Percentiles rank a stretch among this genome's conserved stretches.
Evolutionary conservation across 2,329 filamentous ascomycete species (phyloP).

Genomic region (Metarhizium anisopliae): DNA sequence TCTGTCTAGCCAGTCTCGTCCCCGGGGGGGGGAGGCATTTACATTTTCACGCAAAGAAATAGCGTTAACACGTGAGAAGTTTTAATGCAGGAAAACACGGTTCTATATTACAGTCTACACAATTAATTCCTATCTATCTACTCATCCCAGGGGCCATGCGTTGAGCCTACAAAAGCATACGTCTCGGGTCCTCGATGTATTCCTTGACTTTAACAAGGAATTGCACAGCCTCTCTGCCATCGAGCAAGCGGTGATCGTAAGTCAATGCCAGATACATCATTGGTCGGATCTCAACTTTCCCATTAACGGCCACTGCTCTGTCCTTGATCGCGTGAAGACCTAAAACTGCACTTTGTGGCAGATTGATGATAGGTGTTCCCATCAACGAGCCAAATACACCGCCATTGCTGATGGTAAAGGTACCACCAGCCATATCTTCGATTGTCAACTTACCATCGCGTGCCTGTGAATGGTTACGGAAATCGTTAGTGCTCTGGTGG

Average conservation of each 20-base stretch:
- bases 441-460: constrained; percentile 95
- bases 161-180: constrained; percentile 54
- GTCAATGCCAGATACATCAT: constrained; percentile 99
- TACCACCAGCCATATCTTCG: constrained; percentile 97
- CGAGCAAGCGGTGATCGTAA: constrained; percentile 92
- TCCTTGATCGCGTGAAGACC: constrained; percentile 97
- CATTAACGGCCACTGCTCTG: constrained; percentile 78
- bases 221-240: constrained; percentile 90
- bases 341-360: constrained; percentile 85
- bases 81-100: no score
- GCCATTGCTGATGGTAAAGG: constrained; percentile 95
- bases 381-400: constrained; percentile 95
- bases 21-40: no score
- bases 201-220: constrained; percentile 98
- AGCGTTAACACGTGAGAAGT: no score
- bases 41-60: no score
- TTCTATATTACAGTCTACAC: background rate
- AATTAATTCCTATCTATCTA: background rate
- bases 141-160: no score
- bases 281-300: constrained; percentile 91
- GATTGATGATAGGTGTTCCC: constrained; percentile 97
- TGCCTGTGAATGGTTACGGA: constrained; percentile 45
- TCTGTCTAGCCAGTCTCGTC: no score
- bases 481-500: background rate
- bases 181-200: constrained; percentile 88